These are phyloP conservation scores for Arabis hirsuta DNA, from an alignment of 345 rosid genomes.

Conservation along the genomic window DNA sequence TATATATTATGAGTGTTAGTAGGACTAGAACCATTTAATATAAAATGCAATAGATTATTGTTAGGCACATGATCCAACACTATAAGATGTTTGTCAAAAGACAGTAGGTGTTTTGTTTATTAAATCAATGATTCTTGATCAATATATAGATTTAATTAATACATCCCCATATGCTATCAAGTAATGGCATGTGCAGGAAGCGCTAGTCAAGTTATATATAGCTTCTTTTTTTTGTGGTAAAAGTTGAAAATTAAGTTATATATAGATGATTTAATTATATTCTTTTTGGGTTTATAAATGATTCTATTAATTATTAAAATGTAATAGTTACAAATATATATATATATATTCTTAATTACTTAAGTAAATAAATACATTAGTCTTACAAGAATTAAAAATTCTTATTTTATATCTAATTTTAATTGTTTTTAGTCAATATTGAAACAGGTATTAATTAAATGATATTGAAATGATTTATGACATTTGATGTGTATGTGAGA, in stretches of 20 bases:
- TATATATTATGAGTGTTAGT: not conserved
- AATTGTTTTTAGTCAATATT: not conserved
- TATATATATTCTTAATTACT: not conserved
- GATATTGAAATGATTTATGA: no score
- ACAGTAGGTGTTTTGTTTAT: constrained; percentile 39
- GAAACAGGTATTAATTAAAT: no score
- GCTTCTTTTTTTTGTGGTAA: no score
- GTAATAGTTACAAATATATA: not conserved
- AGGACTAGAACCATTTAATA: constrained; percentile 20
- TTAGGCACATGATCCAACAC: constrained; percentile 55
- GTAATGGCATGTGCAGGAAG: constrained; percentile 35
- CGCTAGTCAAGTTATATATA: constrained; percentile 24
- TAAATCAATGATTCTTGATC: constrained; percentile 26
- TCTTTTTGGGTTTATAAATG: not conserved
- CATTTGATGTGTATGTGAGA: no score
- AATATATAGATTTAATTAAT: constrained; percentile 32
- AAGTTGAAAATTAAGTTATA: no score
- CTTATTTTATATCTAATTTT: not conserved
- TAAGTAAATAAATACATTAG: not conserved
- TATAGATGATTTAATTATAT: not conserved
- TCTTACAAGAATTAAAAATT: not conserved
- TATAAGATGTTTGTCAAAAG: constrained; percentile 46
- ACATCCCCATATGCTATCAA: constrained; percentile 35
- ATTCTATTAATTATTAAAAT: not conserved
- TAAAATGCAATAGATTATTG: constrained; percentile 33